Evolutionary conservation across 257 asterid genomes (phyloP), one percentile per base, ranked within the genome.

Genomic region (Thymus quinquecostatus): DNA sequence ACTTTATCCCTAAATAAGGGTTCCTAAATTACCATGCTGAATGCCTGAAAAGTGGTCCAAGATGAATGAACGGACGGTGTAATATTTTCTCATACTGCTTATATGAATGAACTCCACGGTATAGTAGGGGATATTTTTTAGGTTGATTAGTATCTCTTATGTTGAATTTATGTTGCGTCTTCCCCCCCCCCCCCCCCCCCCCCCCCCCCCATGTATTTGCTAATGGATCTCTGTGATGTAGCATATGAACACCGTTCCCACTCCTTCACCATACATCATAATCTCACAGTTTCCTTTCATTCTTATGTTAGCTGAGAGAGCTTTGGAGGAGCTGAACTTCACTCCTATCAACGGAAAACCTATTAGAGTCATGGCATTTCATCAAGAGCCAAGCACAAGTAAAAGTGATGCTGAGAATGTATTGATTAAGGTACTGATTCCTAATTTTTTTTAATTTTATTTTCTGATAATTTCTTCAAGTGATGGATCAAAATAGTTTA

Each of bases 281-380:
- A 34, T 70, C 75, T 48, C 32, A 59, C 11, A 47, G 60, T 60
- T 70, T 10, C 28, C 21, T 70, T 59, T 59, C 30, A 33, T 59
- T 10, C 67, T 73, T 66, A 13, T 78, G 62, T 68, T 72, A 89
- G 97, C 97, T 70, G 88, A 79, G 43, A 88, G 93, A 70, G 95
- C 96, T 28, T 11, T 91, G 82, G 87, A 80, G 74, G 75, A 80
- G 71, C 80, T 91, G 55, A 91, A 87, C 81, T 91, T 85, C 72
- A 86, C 97, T 71, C 86, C 88, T 54, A 90, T 89, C 56, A 87
- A 82, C 72, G 95, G 91, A 51, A 89, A 67, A 75, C 90, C 93
- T 36, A 85, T 91, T 27, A 76, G 92, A 76, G 72, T 89, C 7
- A 86, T 80, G 89, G 81, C 78, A 58, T 89, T 89, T 48, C 84